A percentile compares a stretch with the other conserved stretches of the same genome.
Conservation (phyloP, 2,329 filamentous ascomycete species). For the Botrytis porri region DNA sequence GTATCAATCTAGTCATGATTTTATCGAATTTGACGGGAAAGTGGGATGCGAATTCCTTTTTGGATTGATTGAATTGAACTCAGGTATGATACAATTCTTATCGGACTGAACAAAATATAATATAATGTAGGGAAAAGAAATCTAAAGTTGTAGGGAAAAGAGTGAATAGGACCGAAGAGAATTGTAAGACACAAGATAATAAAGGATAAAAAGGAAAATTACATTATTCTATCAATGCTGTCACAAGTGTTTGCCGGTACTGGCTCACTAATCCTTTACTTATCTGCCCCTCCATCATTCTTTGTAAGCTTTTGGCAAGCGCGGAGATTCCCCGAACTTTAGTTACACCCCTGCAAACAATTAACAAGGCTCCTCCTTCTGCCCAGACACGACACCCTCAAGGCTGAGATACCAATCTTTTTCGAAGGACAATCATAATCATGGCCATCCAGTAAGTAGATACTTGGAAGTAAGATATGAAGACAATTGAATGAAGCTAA, state of each 20-base stretch:
- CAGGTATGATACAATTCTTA: not conserved
- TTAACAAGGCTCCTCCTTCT: constrained; percentile 2
- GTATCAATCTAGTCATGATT: constrained; percentile 71
- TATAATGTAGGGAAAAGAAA: not conserved
- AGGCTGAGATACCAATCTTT: constrained; percentile 14
- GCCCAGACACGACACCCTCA: constrained; percentile 15
- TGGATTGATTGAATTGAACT: not conserved
- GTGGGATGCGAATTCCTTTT: constrained; percentile 6
- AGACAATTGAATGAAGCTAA: constrained; percentile 23
- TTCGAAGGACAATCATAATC: constrained; percentile 15
- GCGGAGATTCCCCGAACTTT: not conserved
- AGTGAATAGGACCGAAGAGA: not conserved
- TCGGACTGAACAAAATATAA: not conserved
- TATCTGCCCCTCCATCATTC: constrained; percentile 17
- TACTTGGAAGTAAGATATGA: not conserved
- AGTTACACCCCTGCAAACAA: not conserved
- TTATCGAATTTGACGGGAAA: not conserved
- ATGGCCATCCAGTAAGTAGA: constrained; percentile 53
- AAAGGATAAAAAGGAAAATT: constrained; percentile 11
- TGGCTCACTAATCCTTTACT: not conserved
- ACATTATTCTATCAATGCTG: constrained; percentile 10
- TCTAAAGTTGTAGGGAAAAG: not conserved
- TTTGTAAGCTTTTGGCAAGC: constrained; percentile 16
- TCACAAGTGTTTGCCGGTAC: constrained; percentile 12
- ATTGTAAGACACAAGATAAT: constrained; percentile 11